phyloP scores from a whole-genome alignment of 768 basidiomycete species.

The Tylopilus sp. region DNA sequence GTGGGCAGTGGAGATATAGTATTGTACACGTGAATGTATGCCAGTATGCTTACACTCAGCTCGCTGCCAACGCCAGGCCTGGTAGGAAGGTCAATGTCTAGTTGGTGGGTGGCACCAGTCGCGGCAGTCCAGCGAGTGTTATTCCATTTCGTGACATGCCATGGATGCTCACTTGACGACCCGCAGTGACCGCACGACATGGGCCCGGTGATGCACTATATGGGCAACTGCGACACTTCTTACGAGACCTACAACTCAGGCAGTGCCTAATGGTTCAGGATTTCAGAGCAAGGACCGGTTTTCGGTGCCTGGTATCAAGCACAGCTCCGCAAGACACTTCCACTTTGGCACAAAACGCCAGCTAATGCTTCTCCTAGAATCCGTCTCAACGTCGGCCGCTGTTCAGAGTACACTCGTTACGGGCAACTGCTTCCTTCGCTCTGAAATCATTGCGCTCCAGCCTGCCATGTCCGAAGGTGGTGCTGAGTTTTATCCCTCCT shows the following conservation, averaged over 20 bases:
- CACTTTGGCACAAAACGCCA: not conserved
- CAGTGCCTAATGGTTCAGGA: slow-evolving; percentile 71
- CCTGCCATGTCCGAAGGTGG: slow-evolving; percentile 49
- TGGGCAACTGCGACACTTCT: slow-evolving; percentile 56
- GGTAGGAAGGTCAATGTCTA: slow-evolving; percentile 51
- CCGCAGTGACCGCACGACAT: slow-evolving; percentile 50
- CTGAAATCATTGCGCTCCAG: slow-evolving; percentile 78
- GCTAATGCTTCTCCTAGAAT: slow-evolving; percentile 24
- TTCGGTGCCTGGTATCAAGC: slow-evolving; percentile 48
- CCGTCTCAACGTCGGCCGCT: slow-evolving; percentile 35
- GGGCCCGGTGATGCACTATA: slow-evolving; percentile 71
- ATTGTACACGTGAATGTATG: no score
- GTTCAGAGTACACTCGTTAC: slow-evolving; percentile 52
- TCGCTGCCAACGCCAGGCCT: slow-evolving; percentile 52
- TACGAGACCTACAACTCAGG: slow-evolving; percentile 56
- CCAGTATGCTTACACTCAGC: no score
- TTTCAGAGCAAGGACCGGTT: slow-evolving; percentile 48
- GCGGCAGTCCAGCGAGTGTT: slow-evolving; percentile 18
- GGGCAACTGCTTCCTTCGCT: slow-evolving; percentile 71
- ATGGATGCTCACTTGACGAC: not conserved
- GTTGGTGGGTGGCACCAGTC: slow-evolving; percentile 44
- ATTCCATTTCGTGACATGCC: not conserved
- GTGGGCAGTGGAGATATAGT: no score
- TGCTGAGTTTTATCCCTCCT: slow-evolving; percentile 39
- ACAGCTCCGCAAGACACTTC: slow-evolving; percentile 39